A percentile compares a stretch with the other conserved stretches of the same genome.
These are phyloP conservation scores for Penicillium waksmanii DNA, from an alignment of 495 filamentous ascomycete species.

Conservation along the genomic window DNA sequence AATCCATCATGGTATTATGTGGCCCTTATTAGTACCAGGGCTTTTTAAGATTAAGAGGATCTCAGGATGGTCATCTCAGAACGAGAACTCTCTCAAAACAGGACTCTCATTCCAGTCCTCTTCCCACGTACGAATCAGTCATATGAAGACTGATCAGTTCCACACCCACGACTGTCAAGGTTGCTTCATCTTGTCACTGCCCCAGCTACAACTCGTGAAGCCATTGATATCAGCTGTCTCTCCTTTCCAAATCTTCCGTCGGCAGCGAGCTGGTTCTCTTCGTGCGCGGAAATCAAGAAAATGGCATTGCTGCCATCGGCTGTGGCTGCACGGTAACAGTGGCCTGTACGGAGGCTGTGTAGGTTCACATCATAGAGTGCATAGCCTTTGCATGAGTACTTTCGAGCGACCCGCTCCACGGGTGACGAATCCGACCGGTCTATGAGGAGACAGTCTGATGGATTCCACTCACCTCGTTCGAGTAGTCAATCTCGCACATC, in stretches of 20 bases:
- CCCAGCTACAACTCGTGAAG: background rate
- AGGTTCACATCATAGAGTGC: conserved; percentile 22
- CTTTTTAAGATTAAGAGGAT: too few species aligned
- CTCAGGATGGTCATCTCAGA: background rate
- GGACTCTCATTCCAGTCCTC: background rate
- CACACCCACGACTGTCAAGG: background rate
- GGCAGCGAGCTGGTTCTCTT: conserved; percentile 20
- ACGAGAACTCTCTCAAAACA: background rate
- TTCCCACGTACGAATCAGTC: background rate
- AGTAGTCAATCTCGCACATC: background rate
- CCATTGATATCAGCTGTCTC: background rate
- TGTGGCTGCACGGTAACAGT: conserved; percentile 23
- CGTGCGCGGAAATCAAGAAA: conserved; percentile 30
- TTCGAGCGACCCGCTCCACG: conserved; percentile 21
- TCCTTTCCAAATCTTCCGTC: conserved; percentile 2
- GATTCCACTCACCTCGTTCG: conserved; percentile 19
- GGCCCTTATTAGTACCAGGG: too few species aligned
- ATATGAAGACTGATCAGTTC: background rate
- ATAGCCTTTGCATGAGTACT: conserved; percentile 28
- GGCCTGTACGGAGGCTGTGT: conserved; percentile 18
- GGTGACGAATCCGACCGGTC: conserved; percentile 21
- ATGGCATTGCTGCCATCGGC: conserved; percentile 24
- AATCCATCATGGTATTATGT: too few species aligned
- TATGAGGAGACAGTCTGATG: conserved; percentile 18
- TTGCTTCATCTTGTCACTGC: background rate